Percentiles rank a stretch among this genome's conserved stretches.
Conservation (phyloP, 495 filamentous ascomycete species). For the Aspergillus asperescens region DNA sequence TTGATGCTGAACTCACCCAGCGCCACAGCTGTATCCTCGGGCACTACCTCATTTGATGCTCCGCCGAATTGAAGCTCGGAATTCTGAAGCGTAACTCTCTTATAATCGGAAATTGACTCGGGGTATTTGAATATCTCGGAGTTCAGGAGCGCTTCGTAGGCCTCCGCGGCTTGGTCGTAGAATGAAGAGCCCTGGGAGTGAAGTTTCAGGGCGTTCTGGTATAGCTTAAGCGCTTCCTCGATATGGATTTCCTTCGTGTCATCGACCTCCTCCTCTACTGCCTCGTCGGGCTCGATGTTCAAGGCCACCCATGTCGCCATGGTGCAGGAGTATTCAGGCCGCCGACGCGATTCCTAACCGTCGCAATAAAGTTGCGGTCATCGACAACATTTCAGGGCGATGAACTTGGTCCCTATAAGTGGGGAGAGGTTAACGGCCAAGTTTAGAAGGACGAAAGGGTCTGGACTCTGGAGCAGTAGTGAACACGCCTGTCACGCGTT, state of each 20-base stretch:
- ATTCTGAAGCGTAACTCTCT: slow-evolving; percentile 58
- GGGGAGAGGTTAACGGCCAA: neutral
- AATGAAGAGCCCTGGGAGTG: slow-evolving; percentile 79
- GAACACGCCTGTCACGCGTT: slow-evolving; percentile 29
- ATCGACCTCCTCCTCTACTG: slow-evolving; percentile 84
- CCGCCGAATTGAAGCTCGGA: slow-evolving; percentile 34
- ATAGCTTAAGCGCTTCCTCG: slow-evolving; percentile 93
- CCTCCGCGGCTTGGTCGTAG: slow-evolving; percentile 70
- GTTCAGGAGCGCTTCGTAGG: slow-evolving; percentile 78
- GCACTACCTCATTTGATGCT: slow-evolving; percentile 35
- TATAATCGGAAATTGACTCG: slow-evolving; percentile 74
- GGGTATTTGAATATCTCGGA: slow-evolving; percentile 93
- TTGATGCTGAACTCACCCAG: slow-evolving; percentile 39
- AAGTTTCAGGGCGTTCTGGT: slow-evolving; percentile 84
- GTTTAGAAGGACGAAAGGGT: neutral
- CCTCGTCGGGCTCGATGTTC: slow-evolving; percentile 89
- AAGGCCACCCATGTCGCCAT: slow-evolving; percentile 68
- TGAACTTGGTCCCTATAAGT: neutral
- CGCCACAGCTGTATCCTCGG: slow-evolving; percentile 40
- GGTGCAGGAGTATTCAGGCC: slow-evolving; percentile 23
- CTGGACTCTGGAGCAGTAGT: slow-evolving; percentile 2
- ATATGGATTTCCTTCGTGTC: slow-evolving; percentile 95
- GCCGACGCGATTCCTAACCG: slow-evolving; percentile 8
- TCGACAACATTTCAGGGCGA: slow-evolving; percentile 20
- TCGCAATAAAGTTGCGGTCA: slow-evolving; percentile 1